Conservation (phyloP, 2,329 filamentous ascomycete species). For the Dichotomopilus funicola region DNA sequence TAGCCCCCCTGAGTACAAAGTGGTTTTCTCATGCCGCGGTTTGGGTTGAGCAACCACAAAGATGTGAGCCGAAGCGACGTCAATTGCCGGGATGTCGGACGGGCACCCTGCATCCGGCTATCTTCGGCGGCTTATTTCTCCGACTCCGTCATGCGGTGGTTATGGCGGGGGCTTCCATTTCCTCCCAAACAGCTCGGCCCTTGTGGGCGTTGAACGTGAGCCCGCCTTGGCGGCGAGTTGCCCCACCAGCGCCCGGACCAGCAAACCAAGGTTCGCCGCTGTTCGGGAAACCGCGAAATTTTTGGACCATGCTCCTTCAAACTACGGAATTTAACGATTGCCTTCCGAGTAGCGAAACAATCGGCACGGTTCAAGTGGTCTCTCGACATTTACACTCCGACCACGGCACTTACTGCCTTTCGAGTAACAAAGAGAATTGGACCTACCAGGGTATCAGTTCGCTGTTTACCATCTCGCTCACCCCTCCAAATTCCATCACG, state of each 20-base stretch:
- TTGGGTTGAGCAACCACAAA: no score
- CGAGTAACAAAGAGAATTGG: not conserved
- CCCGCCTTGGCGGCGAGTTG: slow-evolving; percentile 6
- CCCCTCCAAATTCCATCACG: not conserved
- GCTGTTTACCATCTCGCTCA: not conserved
- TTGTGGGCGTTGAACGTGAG: not conserved
- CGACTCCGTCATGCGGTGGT: slow-evolving; percentile 4
- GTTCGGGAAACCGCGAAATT: slow-evolving; percentile 22
- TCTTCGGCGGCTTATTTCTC: slow-evolving; percentile 15
- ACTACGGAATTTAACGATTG: not conserved
- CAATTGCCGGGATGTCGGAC: not conserved
- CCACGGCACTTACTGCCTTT: not conserved
- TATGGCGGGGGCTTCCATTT: not conserved
- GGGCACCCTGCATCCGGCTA: not conserved
- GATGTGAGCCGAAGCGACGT: no score
- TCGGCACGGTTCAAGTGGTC: slow-evolving; percentile 7
- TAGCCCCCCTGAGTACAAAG: no score
- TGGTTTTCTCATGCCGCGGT: no score
- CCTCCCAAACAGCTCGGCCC: no score
- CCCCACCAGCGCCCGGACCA: slow-evolving; percentile 18
- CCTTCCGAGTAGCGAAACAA: slow-evolving; percentile 9
- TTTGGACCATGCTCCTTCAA: slow-evolving; percentile 23
- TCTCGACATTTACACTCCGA: slow-evolving; percentile 8
- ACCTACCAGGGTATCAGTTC: not conserved
- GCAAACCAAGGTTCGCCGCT: slow-evolving; percentile 6